Evolutionary conservation across 1,139 yeast species (phyloP).

Genomic region (Lodderomyces margitis): DNA sequence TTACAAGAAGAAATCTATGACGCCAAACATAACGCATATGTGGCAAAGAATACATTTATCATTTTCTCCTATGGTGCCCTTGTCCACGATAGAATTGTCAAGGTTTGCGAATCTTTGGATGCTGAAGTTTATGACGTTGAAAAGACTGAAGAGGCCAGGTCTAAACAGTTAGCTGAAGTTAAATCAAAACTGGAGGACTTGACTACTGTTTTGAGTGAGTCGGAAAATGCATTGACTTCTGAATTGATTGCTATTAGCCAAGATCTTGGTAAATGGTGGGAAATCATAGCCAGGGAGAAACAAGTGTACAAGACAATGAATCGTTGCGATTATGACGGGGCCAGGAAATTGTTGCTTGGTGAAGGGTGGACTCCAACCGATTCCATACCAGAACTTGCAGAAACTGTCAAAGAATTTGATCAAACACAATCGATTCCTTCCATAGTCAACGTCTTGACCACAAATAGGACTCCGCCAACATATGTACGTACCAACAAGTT

Average conservation of each 20-base stretch:
- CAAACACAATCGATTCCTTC: slow-evolving; percentile 56
- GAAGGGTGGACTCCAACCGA: slow-evolving; percentile 82
- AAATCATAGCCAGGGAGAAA: slow-evolving; percentile 66
- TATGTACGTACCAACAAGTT: slow-evolving; percentile 75
- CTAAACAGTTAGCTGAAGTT: slow-evolving; percentile 54
- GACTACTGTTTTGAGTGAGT: slow-evolving; percentile 51
- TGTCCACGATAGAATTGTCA: slow-evolving; percentile 39
- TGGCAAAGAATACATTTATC: slow-evolving; percentile 42
- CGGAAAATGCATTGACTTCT: slow-evolving; percentile 60
- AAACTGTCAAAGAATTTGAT: slow-evolving; percentile 30
- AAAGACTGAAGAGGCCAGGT: slow-evolving; percentile 25
- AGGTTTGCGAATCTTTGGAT: slow-evolving; percentile 47
- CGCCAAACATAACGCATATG: slow-evolving; percentile 29
- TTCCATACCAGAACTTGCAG: slow-evolving; percentile 42
- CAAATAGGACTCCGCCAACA: slow-evolving; percentile 75
- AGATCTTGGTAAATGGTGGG: slow-evolving; percentile 71
- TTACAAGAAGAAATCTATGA: slow-evolving; percentile 50
- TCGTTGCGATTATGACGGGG: slow-evolving; percentile 61
- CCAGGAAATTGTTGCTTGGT: slow-evolving; percentile 63
- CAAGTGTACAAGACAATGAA: slow-evolving; percentile 68
- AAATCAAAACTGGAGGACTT: slow-evolving; percentile 57
- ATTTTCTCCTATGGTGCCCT: slow-evolving; percentile 46
- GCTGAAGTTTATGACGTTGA: slow-evolving; percentile 44
- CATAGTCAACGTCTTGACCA: slow-evolving; percentile 62
- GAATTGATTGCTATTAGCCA: slow-evolving; percentile 73